Evolutionary conservation across 129 eudicot genomes (phyloP), one percentile per base, ranked within the genome.

Genomic region (Flaveria brownii): DNA sequence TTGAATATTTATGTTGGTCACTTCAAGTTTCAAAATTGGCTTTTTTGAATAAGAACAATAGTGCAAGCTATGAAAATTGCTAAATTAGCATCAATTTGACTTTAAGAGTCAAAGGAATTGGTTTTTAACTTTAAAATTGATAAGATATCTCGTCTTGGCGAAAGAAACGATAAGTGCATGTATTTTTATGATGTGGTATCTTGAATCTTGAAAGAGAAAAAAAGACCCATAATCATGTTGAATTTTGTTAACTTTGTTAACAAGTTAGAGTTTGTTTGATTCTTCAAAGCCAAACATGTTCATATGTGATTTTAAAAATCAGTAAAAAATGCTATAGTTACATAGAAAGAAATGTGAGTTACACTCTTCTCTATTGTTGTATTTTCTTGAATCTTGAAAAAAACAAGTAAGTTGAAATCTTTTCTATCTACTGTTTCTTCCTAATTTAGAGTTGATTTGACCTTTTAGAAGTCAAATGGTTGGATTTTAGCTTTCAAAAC

Each of bases 371-470:
- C 12, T 2, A 23, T 59, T 59, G 8, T 23, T 59, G 33, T 23
- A 59, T 22, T 59, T 59, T 59, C 65, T 59, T 59, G 16, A 26
- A 69, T 16, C 70, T 57, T 71, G 62, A 55, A 61, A 72, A 42
- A 46, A 36, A n/a, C n/a, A 46, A 70, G 33, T 76, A 78, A 70
- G 78, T 65, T 80, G 69, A 52, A 80, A 79, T 56, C 47, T 63
- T 79, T 63, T 26, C 47, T 26, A 23, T 41, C 14, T n/a, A 43
- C 17, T 9, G 16, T 0, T 41, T 36, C 45, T 66, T 57, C 17
- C 52, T 17, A 15, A 30, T 17, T n/a, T 56, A 26, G 23, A 23
- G n/a, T 59, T 6, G 18, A 17, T 52, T 43, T 55, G 23, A 54
- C 23, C 59, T 69, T 26, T 71, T 71, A 51, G 52, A 16, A 66